A percentile compares a stretch with the other conserved stretches of the same genome.
These are phyloP conservation scores for Trypanosoma vivax DNA, from an alignment of 208 protist genomes.

Conservation along the genomic window DNA sequence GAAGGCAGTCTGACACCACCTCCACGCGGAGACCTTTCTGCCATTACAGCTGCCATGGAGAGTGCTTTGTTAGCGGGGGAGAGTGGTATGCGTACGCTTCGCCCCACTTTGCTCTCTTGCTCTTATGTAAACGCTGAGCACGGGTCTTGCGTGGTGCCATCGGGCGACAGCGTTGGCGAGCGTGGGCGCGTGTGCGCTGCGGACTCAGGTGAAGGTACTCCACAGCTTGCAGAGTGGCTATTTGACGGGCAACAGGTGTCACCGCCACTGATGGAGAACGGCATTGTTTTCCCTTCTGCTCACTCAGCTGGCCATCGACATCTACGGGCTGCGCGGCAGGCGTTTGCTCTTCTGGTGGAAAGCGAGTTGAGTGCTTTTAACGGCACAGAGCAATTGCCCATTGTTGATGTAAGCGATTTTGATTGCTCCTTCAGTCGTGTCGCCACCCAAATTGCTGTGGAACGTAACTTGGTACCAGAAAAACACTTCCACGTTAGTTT, in stretches of 20 bases:
- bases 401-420: conserved; percentile 62
- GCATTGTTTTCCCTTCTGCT: conserved; percentile 42
- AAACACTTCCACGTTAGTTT: conserved; percentile 48
- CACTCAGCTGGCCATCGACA: conserved; percentile 47
- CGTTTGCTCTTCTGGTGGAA: conserved; percentile 45
- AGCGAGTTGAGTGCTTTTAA: conserved; percentile 15
- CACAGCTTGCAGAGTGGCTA: conserved; percentile 5
- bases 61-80: too few species aligned
- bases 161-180: too few species aligned
- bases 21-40: neutral
- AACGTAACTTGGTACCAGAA: conserved; percentile 41
- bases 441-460: conserved; percentile 42
- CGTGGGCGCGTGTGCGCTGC: neutral
- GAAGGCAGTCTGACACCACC: neutral
- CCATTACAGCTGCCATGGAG: conserved; percentile 2
- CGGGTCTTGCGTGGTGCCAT: too few species aligned
- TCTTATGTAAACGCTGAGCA: too few species aligned
- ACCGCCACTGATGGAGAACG: conserved; percentile 53
- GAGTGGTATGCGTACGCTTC: too few species aligned
- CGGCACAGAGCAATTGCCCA: conserved; percentile 21
- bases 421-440: conserved; percentile 67
- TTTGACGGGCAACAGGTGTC: neutral
- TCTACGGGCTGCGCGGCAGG: conserved; percentile 52
- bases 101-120: too few species aligned
- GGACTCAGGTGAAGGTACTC: neutral